Evolutionary conservation across 176 grass and related monocot genomes (phyloP).

Genomic region (Metroxylon sagu): DNA sequence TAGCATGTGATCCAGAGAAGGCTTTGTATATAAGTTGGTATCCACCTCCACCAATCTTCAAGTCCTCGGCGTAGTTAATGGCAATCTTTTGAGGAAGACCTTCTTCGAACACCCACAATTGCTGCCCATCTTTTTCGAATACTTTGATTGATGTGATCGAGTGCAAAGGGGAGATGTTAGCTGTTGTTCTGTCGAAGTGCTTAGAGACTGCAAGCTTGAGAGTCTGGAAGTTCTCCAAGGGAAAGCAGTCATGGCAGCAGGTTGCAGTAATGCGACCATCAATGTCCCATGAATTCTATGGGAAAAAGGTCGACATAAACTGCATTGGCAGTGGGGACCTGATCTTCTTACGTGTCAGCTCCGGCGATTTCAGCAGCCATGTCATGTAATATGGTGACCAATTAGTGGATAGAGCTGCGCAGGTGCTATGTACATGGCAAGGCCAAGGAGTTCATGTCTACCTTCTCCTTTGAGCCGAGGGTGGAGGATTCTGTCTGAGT

Average conservation of each 20-base stretch:
- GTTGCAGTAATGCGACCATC: conserved; percentile 70
- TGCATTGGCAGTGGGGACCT: conserved; percentile 51
- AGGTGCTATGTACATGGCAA: conserved; percentile 14
- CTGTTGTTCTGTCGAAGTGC: conserved; percentile 65
- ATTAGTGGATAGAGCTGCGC: conserved; percentile 63
- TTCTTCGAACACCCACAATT: too few relatives aligned
- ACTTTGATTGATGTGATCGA: too few relatives aligned
- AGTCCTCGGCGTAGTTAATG: too few relatives aligned
- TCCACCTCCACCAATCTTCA: too few relatives aligned
- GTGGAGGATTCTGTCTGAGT: conserved; percentile 51
- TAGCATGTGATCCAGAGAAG: too few relatives aligned
- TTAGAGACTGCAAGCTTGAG: conserved; percentile 60
- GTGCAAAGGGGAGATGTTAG: too few relatives aligned
- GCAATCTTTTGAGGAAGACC: too few relatives aligned
- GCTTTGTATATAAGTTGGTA: too few relatives aligned
- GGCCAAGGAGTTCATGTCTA: conserved; percentile 57
- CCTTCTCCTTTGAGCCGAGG: conserved; percentile 86
- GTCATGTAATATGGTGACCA: conserved; percentile 45
- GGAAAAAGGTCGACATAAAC: conserved; percentile 73
- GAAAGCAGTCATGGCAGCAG: conserved; percentile 43
- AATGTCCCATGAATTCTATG: conserved; percentile 58
- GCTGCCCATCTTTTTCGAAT: too few relatives aligned
- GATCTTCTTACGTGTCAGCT: conserved; percentile 67
- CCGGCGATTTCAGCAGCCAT: conserved; percentile 33
- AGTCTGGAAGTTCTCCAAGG: conserved; percentile 52